Evolutionary conservation across 768 basidiomycete genomes (phyloP).

Genomic region (Mycena rosella): DNA sequence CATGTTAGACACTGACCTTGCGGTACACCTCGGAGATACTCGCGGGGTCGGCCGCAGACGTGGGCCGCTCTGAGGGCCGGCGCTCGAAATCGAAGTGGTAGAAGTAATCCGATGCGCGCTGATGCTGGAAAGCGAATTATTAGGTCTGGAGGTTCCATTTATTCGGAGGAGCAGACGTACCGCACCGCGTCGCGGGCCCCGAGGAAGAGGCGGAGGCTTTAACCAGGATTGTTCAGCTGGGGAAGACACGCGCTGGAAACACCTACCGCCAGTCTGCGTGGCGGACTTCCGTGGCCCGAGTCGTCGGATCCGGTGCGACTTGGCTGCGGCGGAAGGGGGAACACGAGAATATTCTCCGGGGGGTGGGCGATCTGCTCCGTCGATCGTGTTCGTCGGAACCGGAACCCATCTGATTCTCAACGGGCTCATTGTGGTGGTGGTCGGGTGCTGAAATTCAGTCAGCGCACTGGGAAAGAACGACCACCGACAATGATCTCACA

Average conservation of each 20-base stretch:
- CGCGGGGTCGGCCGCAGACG: neutral
- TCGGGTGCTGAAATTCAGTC: constrained; percentile 16
- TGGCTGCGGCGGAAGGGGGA: constrained; percentile 32
- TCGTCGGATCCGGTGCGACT: constrained; percentile 8
- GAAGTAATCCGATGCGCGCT: constrained; percentile 30
- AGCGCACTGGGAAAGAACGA: neutral
- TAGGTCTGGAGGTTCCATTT: too few species aligned
- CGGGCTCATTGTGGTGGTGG: constrained; percentile 1
- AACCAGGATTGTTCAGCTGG: too few species aligned
- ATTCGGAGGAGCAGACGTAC: too few species aligned
- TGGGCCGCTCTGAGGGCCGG: constrained; percentile 19
- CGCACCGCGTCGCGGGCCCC: constrained; percentile 20
- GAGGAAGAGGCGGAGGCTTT: constrained; percentile 7
- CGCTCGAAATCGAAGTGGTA: constrained; percentile 35
- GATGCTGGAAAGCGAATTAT: neutral
- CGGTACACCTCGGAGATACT: constrained; percentile 32
- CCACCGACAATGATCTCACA: neutral
- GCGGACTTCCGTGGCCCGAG: constrained; percentile 7
- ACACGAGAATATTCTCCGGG: constrained; percentile 27
- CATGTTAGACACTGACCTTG: constrained; percentile 2
- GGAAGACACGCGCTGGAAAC: too few species aligned
- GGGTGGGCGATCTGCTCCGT: neutral
- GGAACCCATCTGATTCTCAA: neutral
- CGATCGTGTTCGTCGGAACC: neutral
- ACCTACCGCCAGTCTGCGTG: constrained; percentile 24